Percentiles rank a stretch among this genome's conserved stretches.
Evolutionary conservation across 345 rosid genomes (phyloP).

Genomic region (Iberis pinnata): DNA sequence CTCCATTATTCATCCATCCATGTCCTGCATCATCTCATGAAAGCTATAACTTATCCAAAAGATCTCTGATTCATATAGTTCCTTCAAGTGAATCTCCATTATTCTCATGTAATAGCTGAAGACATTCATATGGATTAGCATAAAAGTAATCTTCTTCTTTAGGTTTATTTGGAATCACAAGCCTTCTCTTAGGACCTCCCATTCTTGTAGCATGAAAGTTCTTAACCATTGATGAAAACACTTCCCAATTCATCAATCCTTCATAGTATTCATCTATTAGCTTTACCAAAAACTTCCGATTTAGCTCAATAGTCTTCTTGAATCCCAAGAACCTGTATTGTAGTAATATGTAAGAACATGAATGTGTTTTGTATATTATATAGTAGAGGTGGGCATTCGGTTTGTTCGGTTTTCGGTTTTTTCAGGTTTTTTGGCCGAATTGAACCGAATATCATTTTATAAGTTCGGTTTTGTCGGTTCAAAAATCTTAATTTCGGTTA

Average conservation of each 20-base stretch:
- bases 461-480: no score
- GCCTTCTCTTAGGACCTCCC: constrained; percentile 59
- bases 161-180: constrained; percentile 68
- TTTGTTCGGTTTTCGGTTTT: no score
- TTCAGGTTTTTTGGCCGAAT: no score
- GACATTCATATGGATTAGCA: constrained; percentile 91
- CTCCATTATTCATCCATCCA: constrained; percentile 10
- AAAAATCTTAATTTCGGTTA: no score
- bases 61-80: constrained; percentile 4
- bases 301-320: constrained; percentile 77
- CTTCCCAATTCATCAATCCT: constrained; percentile 71
- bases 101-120: constrained; percentile 40
- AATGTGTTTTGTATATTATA: no score
- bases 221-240: constrained; percentile 69
- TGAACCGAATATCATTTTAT: no score
- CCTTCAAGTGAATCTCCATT: constrained; percentile 19
- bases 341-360: not conserved
- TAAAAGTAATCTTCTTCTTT: constrained; percentile 94
- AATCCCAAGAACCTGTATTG: constrained; percentile 71
- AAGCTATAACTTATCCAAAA: not conserved
- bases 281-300: constrained; percentile 67
- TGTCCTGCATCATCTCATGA: constrained; percentile 16
- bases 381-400: no score
- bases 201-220: constrained; percentile 56
- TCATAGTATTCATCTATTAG: constrained; percentile 63